A percentile compares a stretch with the other conserved stretches of the same genome.
These are phyloP conservation scores for Xylariomycetidae sp. DNA, from an alignment of 2,329 filamentous ascomycete species.

Conservation along the genomic window DNA sequence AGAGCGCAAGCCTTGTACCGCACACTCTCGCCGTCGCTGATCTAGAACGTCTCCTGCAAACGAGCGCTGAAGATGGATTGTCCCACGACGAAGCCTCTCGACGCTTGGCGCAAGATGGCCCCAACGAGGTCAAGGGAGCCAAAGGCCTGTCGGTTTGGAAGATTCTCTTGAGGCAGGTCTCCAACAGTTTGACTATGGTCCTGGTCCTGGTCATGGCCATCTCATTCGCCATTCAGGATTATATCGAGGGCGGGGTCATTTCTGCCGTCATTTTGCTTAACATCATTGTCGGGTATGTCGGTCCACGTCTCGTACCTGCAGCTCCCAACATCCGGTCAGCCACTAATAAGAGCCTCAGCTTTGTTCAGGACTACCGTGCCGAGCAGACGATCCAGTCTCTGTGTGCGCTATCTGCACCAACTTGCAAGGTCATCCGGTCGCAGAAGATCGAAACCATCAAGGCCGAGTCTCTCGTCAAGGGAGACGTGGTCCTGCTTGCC, in stretches of 20 bases:
- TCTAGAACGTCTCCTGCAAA: slow-evolving; percentile 31
- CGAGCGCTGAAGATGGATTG: slow-evolving; percentile 53
- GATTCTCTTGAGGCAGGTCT: slow-evolving; percentile 71
- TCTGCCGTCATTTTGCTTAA: slow-evolving; percentile 61
- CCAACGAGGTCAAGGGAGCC: slow-evolving; percentile 66
- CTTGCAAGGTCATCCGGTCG: slow-evolving; percentile 52
- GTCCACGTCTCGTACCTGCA: no score
- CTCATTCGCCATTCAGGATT: slow-evolving; percentile 60
- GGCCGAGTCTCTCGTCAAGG: slow-evolving; percentile 55
- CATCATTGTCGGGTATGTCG: slow-evolving; percentile 56
- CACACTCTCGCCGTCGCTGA: slow-evolving; percentile 24
- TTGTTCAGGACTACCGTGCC: slow-evolving; percentile 55
- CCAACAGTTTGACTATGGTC: slow-evolving; percentile 69
- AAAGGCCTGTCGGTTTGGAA: slow-evolving; percentile 67
- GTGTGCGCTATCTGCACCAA: slow-evolving; percentile 51
- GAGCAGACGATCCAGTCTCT: slow-evolving; percentile 58
- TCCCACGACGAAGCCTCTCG: slow-evolving; percentile 54
- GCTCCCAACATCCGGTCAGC: no score
- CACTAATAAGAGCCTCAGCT: no score
- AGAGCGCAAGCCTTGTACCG: no score
- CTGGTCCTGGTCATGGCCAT: slow-evolving; percentile 69
- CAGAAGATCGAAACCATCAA: slow-evolving; percentile 45
- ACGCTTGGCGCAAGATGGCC: slow-evolving; percentile 60
- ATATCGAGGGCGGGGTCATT: slow-evolving; percentile 58
- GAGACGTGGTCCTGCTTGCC: slow-evolving; percentile 56